A percentile compares a stretch with the other conserved stretches of the same genome.
phyloP scores from a whole-genome alignment of 345 rosid genomes.

The Salix brachista region DNA sequence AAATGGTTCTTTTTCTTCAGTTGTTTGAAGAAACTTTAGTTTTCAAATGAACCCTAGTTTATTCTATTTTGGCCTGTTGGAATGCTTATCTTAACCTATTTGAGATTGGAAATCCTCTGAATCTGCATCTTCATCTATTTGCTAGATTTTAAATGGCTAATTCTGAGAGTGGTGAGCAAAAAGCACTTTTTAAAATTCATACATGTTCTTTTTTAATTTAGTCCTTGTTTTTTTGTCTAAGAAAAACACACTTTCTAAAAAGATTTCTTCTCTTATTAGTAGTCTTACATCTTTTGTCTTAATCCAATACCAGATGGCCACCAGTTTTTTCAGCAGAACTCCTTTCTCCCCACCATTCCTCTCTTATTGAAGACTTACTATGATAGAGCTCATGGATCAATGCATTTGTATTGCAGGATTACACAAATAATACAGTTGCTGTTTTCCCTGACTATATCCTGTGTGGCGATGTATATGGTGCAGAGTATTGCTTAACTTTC shows the following conservation, averaged over 20 bases:
- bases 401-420: slow-evolving; percentile 38
- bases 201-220: not conserved
- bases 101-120: not conserved
- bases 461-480: slow-evolving; percentile 39
- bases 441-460: slow-evolving; percentile 47
- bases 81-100: not conserved
- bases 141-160: not conserved
- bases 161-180: not conserved
- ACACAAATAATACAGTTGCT: slow-evolving; percentile 32
- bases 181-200: not conserved
- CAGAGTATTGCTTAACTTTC: slow-evolving; percentile 46
- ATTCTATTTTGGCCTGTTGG: not conserved
- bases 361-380: not conserved
- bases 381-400: not conserved
- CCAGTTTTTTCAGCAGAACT: not conserved
- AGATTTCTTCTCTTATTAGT: no score
- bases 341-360: not conserved
- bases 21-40: no score
- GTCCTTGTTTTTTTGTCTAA: not conserved
- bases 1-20: not conserved
- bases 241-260: no score
- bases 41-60: not conserved
- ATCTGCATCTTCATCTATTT: not conserved
- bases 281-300: not conserved
- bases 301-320: not conserved